Evolutionary conservation across 306 rosid genomes (phyloP).

Genomic region (Ammopiptanthus mongolicus): DNA sequence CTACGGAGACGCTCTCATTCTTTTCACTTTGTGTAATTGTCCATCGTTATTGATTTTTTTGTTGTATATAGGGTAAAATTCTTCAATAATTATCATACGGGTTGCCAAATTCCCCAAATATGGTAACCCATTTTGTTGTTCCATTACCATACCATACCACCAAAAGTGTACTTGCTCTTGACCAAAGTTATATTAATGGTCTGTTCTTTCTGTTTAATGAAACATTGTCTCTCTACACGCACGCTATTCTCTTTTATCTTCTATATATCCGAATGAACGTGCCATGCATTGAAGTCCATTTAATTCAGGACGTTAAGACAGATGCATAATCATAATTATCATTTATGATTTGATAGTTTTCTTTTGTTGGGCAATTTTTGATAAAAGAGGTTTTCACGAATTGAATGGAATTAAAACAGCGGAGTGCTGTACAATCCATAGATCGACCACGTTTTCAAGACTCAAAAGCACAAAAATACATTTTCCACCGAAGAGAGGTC

Average conservation of each 20-base stretch:
- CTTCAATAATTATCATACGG: constrained; percentile 40
- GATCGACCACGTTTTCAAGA: too few relatives aligned
- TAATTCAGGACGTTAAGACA: neutral
- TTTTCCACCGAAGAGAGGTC: neutral
- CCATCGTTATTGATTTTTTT: constrained; percentile 45
- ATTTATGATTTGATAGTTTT: neutral
- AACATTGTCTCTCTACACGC: neutral
- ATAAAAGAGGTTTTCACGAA: too few relatives aligned
- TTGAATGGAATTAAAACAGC: neutral
- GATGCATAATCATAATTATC: neutral
- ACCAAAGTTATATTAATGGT: neutral
- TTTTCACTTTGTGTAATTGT: constrained; percentile 28
- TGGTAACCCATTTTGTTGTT: constrained; percentile 34
- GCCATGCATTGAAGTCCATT: neutral
- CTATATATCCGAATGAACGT: neutral
- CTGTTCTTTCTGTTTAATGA: constrained; percentile 18
- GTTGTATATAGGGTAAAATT: constrained; percentile 45
- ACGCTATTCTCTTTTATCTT: neutral
- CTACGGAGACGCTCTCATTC: constrained; percentile 25
- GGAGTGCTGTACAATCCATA: neutral
- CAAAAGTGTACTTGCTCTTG: constrained; percentile 10
- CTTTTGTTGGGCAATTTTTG: too few relatives aligned
- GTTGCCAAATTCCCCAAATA: constrained; percentile 29
- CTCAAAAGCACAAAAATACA: neutral
- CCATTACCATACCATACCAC: constrained; percentile 3